A percentile compares a stretch with the other conserved stretches of the same genome.
Evolutionary conservation across 2,329 filamentous ascomycete genomes (phyloP).

Genomic region (Talaromyces sp.): DNA sequence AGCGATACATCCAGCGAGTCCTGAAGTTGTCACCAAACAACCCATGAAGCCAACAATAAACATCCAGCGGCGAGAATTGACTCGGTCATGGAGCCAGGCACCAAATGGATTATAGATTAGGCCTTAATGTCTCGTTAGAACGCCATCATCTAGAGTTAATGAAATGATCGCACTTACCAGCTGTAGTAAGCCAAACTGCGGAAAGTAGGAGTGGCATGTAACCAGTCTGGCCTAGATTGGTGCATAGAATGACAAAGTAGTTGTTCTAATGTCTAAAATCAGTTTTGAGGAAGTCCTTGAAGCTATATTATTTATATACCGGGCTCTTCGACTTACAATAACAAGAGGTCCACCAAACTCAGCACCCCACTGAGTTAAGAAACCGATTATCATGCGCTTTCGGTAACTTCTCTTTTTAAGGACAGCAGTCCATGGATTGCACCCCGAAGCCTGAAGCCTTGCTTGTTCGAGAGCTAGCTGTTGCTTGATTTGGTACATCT

Average conservation of each 20-base stretch:
- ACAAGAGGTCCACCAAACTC: conserved; percentile 47
- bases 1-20: conserved; percentile 35
- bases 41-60: conserved; percentile 41
- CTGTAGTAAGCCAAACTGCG: conserved; percentile 43
- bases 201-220: conserved; percentile 42
- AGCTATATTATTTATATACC: background rate
- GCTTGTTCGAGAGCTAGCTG: conserved; percentile 42
- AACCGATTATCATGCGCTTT: conserved; percentile 50
- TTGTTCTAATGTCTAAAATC: conserved; percentile 34
- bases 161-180: conserved; percentile 29
- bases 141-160: background rate
- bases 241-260: conserved; percentile 44
- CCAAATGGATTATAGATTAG: conserved; percentile 36
- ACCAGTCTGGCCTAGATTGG: conserved; percentile 38
- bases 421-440: conserved; percentile 43
- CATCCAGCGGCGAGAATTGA: conserved; percentile 37
- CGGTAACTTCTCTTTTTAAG: conserved; percentile 46
- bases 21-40: conserved; percentile 37
- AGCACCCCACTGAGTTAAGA: conserved; percentile 51
- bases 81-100: conserved; percentile 33
- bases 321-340: conserved; percentile 35
- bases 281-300: background rate
- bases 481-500: conserved; percentile 45
- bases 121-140: conserved; percentile 24
- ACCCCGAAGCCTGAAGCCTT: conserved; percentile 36